Percentiles rank a stretch among this genome's conserved stretches.
These are phyloP conservation scores for Vanderwaltozyma polyspora DNA, from an alignment of 805 yeast species.

Conservation along the genomic window DNA sequence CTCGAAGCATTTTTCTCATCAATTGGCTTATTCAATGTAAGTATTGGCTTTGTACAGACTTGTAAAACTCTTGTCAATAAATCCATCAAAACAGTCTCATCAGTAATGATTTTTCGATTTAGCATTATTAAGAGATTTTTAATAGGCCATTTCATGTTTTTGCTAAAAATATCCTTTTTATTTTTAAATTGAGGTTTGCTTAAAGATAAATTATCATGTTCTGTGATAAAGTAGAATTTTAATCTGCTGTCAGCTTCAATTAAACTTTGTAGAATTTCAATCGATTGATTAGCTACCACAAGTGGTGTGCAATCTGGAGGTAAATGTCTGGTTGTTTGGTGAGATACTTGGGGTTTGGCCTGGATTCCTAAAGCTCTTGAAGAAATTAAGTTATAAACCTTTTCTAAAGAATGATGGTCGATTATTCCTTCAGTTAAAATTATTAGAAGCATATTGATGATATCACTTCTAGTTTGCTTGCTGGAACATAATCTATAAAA, in stretches of 20 bases:
- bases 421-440: conserved; percentile 66
- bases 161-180: conserved; percentile 27
- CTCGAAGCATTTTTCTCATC: conserved; percentile 20
- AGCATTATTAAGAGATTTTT: conserved; percentile 55
- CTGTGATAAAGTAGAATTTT: conserved; percentile 66
- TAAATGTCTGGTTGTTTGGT: conserved; percentile 17
- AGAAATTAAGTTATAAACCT: conserved; percentile 46
- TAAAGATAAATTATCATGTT: conserved; percentile 46
- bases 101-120: conserved; percentile 51
- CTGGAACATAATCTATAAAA: conserved; percentile 58
- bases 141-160: conserved; percentile 51
- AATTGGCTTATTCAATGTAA: conserved; percentile 37
- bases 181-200: conserved; percentile 27
- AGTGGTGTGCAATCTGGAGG: conserved; percentile 60
- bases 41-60: conserved; percentile 63
- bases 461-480: conserved; percentile 68
- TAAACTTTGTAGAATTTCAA: conserved; percentile 63
- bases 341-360: conserved; percentile 6
- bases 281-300: conserved; percentile 61
- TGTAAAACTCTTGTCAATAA: conserved; percentile 63
- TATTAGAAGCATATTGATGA: conserved; percentile 54
- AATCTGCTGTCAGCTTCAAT: conserved; percentile 57
- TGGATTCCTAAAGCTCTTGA: conserved; percentile 32
- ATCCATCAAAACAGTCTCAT: conserved; percentile 70
- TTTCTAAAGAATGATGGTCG: conserved; percentile 50